Evolutionary conservation across 1,284 basidiomycete genomes (phyloP).

Genomic region (Rhodotorula sp.): DNA sequence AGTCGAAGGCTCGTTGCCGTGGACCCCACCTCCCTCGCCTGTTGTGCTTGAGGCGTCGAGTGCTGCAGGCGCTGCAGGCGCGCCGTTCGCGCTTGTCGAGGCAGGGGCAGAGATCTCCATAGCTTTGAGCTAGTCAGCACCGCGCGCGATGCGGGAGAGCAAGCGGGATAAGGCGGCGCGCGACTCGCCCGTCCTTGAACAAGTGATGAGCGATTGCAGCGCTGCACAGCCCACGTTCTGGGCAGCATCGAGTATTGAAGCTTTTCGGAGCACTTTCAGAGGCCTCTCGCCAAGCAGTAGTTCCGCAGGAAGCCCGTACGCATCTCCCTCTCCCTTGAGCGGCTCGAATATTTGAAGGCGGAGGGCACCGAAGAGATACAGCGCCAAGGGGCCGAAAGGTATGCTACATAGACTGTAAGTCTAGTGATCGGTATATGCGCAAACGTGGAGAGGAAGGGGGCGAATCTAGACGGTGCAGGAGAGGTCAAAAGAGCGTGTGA

Average conservation of each 20-base stretch:
- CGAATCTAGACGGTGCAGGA: background rate
- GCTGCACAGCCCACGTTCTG: no score
- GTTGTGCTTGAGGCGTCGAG: background rate
- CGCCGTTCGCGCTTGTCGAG: background rate
- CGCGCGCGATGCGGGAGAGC: background rate
- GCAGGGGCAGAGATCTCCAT: background rate
- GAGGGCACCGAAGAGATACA: background rate
- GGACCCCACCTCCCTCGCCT: background rate
- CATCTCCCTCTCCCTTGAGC: no score
- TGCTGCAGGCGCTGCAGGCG: background rate
- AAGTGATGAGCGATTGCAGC: no score
- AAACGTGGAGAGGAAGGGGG: background rate
- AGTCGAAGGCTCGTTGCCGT: background rate
- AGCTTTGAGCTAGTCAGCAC: background rate
- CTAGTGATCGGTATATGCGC: background rate
- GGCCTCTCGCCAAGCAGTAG: no score
- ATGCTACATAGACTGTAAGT: background rate
- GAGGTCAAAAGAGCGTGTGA: background rate
- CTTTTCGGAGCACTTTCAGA: no score
- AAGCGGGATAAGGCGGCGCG: background rate
- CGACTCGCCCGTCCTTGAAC: background rate
- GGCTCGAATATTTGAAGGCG: background rate
- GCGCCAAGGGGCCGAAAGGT: no score
- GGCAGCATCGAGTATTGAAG: background rate
- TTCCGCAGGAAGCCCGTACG: no score